Evolutionary conservation across 495 filamentous ascomycete species (phyloP), one percentile per base, ranked within the genome.

Genomic region (Neurospora tetraspora): DNA sequence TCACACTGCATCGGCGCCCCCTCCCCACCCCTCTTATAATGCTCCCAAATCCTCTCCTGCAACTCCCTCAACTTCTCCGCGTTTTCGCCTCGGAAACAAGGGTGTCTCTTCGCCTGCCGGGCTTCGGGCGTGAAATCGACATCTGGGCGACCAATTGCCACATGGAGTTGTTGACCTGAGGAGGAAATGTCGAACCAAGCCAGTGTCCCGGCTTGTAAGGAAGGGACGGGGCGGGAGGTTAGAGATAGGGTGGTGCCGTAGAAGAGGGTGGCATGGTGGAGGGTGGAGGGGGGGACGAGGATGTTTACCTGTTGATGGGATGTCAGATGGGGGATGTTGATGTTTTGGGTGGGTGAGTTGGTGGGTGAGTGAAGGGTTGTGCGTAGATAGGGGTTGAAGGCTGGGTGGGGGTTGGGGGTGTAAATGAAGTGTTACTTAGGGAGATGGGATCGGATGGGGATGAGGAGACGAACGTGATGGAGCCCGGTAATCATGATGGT

Each of bases 181-280:
- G n/a, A n/a, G n/a, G n/a, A n/a, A n/a, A 90, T 87, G 73, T 91
- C 84, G 81, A 90, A 90, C 88, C 89, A 91, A 14, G 84, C 80
- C 2, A 90, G 78, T 0, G 80, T 83, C 2, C 83, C 86, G 39
- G 76, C 81, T 70, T 89, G 87, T 1, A 85, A 73, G 16, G 78
- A 72, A 0, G 89, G 89, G 9, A 90, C 88, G 4, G 85, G 78
- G 0, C 83, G 80, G 5, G 84, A 75, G 4, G 76, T 83, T 18
- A 91, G 79, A 37, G 84, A 85, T 0, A 90, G 82, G 1, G 88
- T 90, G 4, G 75, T 73, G 71, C 77, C 84, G 79, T 90, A 91
- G 82, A 91, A 91, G 12, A 77, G 81, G 9, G 80, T 74, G 9
- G 89, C 89, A 11, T 85, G 80, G 31, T 83, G 79, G 37, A 90